Conservation (phyloP, 2,329 filamentous ascomycete genomes). For the Xylariaceae sp. region DNA sequence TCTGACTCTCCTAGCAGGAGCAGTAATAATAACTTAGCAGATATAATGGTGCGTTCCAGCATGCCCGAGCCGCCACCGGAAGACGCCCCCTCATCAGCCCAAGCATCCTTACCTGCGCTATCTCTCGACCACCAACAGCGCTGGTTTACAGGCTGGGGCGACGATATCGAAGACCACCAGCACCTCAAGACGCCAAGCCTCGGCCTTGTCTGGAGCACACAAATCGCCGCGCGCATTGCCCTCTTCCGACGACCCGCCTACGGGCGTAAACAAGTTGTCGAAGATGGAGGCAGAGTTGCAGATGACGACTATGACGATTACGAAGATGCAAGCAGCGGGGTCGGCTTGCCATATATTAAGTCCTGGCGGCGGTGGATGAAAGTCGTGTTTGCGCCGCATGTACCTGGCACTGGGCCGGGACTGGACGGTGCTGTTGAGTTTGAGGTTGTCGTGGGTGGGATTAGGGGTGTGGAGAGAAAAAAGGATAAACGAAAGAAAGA, state of each 20-base stretch:
- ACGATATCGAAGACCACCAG: slow-evolving; percentile 45
- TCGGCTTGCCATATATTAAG: slow-evolving; percentile 42
- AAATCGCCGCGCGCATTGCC: slow-evolving; percentile 78
- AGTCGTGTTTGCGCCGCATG: slow-evolving; percentile 84
- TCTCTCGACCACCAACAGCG: slow-evolving; percentile 84
- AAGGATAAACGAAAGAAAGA: slow-evolving; percentile 17
- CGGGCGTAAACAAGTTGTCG: slow-evolving; percentile 28
- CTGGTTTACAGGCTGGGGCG: slow-evolving; percentile 95
- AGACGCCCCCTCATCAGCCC: slow-evolving; percentile 32
- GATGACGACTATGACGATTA: slow-evolving; percentile 30
- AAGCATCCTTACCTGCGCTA: no score
- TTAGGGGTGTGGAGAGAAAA: slow-evolving; percentile 36
- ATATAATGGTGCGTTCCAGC: slow-evolving; percentile 32
- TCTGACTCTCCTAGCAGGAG: slow-evolving; percentile 38
- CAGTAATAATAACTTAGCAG: slow-evolving; percentile 39
- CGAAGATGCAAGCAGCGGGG: slow-evolving; percentile 40
- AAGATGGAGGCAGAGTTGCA: slow-evolving; percentile 25
- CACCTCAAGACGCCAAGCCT: slow-evolving; percentile 77
- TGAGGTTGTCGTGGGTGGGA: slow-evolving; percentile 67
- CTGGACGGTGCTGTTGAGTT: slow-evolving; percentile 60
- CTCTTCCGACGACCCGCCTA: slow-evolving; percentile 64
- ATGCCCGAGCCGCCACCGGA: slow-evolving; percentile 31
- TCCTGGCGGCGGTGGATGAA: slow-evolving; percentile 76
- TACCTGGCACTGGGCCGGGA: slow-evolving; percentile 47
- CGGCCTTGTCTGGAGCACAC: slow-evolving; percentile 86